Evolutionary conservation across 176 grass and related monocot species (phyloP).

Genomic region (Triticum monococcum): DNA sequence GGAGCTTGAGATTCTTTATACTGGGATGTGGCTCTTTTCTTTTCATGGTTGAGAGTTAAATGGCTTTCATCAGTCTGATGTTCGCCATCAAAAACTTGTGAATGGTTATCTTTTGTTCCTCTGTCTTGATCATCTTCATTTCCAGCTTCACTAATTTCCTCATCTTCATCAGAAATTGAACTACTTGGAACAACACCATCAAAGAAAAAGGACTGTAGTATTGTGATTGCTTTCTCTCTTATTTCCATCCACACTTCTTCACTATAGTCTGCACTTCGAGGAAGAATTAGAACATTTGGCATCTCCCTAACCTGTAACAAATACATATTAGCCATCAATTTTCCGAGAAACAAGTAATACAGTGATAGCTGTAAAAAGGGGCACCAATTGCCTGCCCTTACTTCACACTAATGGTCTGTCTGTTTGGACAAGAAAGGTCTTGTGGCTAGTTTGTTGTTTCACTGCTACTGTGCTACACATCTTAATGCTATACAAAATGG

Average conservation of each 20-base stretch:
- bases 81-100: constrained; percentile 47
- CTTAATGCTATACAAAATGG: neutral
- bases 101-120: constrained; percentile 44
- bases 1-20: constrained; percentile 55
- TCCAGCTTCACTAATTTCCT: constrained; percentile 68
- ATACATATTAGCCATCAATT: neutral
- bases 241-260: constrained; percentile 99
- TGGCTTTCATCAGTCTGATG: constrained; percentile 62
- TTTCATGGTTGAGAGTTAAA: constrained; percentile 64
- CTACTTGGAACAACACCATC: constrained; percentile 83
- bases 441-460: neutral
- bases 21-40: constrained; percentile 56
- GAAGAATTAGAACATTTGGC: constrained; percentile 98
- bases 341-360: neutral
- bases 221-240: constrained; percentile 87
- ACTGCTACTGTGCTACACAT: neutral
- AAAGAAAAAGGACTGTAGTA: constrained; percentile 91
- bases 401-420: neutral
- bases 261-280: constrained; percentile 90
- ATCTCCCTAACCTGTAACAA: constrained; percentile 84
- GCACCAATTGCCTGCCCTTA: neutral
- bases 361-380: neutral
- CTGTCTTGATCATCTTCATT: constrained; percentile 71
- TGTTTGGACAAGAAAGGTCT: neutral
- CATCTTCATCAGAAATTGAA: constrained; percentile 85